A percentile compares a stretch with the other conserved stretches of the same genome.
Evolutionary conservation across 129 eudicot species (phyloP).

Genomic region (Chrysanthemum seticuspe): DNA sequence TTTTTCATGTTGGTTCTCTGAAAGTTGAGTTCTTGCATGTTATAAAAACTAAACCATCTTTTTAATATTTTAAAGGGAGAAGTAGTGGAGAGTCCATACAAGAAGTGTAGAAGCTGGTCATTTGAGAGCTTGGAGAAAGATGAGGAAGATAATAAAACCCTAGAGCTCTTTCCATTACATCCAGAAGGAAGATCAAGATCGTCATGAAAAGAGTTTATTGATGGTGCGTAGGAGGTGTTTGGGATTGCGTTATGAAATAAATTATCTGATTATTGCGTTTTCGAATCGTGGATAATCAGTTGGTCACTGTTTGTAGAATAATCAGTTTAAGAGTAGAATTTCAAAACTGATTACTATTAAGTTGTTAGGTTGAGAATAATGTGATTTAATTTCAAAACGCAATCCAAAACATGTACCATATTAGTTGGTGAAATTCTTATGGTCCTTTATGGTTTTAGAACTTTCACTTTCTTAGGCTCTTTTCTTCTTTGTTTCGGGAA

Average conservation of each 20-base stretch:
- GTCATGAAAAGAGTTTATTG: conserved; percentile 22
- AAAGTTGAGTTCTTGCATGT: conserved; percentile 29
- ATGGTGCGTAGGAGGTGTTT: no score
- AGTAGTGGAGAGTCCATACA: conserved; percentile 55
- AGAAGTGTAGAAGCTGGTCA: conserved; percentile 79
- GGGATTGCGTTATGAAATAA: no score
- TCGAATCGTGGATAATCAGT: no score
- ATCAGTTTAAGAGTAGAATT: no score
- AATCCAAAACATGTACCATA: no score
- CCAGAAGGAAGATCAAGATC: conserved; percentile 69
- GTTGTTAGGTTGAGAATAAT: no score
- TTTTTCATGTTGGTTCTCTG: conserved; percentile 8
- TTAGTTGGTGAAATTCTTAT: conserved; percentile 13
- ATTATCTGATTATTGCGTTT: no score
- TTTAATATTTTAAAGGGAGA: conserved; percentile 43
- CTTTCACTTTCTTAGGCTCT: conserved; percentile 31
- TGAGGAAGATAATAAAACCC: conserved; percentile 55
- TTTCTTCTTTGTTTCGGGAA: conserved; percentile 47
- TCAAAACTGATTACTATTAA: no score
- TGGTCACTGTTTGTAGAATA: no score
- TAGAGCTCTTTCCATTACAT: conserved; percentile 84
- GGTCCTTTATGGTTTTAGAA: conserved; percentile 16
- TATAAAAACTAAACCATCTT: background rate
- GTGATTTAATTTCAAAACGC: no score
- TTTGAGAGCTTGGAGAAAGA: conserved; percentile 58